Evolutionary conservation across 345 rosid species (phyloP), one percentile per base, ranked within the genome.

Genomic region (Jatropha curcas): DNA sequence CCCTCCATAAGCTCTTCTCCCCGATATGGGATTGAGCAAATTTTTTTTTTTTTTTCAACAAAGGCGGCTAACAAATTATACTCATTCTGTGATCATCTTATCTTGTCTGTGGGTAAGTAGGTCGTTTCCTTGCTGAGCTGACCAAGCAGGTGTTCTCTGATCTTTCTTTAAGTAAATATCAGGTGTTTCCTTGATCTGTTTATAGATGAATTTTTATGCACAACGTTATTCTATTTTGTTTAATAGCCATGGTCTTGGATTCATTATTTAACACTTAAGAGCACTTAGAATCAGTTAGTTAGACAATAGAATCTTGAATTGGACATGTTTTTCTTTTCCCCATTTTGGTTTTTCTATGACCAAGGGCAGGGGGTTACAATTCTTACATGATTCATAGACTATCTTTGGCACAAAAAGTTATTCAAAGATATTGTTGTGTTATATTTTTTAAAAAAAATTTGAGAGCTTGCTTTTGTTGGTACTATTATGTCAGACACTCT

Each of bases 161-260:
- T 81, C 99, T 96, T 39, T 86, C 65, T 79, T 94, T 98, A 46
- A 93, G 99, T 78, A 96, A 96, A 91, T 96, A 90, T 83, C 99
- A 93, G 97, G 99, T 90, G 68, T 50, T 63, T 69, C 65, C 37
- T 66, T 68, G 19, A 66, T 58, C 60, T 65, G 22, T 35, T 52
- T 7, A 13, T 46, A 22, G 51, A 12, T 63, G 53, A 53, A 60
- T 28, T 22, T 39, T 14, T 50, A 11, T 56, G 16, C 17, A 28
- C 52, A 8, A n/a, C 55, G 27, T 64, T 28, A 28, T 45, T 43
- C 19, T 12, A 27, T 12, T 68, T 56, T 27, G 13, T 4, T 24
- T 17, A 39, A 19, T 60, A 27, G 34, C 37, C 2, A 17, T 60
- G 5, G 13, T 14, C 19, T 16, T 52, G 35, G 53, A 37, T 56